These are phyloP conservation scores for Pseudopithomyces maydicus DNA, from an alignment of 2,329 filamentous ascomycete genomes.

Conservation along the genomic window DNA sequence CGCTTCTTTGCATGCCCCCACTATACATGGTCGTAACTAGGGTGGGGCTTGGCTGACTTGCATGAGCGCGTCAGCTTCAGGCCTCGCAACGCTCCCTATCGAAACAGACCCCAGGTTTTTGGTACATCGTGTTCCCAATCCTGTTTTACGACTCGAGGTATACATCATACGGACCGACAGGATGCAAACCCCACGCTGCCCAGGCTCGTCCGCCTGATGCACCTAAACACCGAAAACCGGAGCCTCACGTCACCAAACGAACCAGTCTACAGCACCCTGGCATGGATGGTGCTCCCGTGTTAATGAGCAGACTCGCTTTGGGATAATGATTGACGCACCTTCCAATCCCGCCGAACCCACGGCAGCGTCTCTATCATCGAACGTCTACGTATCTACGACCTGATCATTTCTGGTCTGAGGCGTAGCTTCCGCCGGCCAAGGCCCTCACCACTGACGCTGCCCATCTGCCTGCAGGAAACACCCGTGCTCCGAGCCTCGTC, in stretches of 20 bases:
- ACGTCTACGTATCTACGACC: neutral
- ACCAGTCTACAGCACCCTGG: neutral
- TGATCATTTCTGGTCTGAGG: neutral
- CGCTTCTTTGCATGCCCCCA: constrained; percentile 4
- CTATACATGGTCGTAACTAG: neutral
- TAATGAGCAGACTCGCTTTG: neutral
- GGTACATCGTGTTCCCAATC: neutral
- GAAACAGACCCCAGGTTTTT: neutral
- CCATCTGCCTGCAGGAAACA: neutral
- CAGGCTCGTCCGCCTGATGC: neutral
- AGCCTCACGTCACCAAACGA: neutral
- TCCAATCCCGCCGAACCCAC: neutral
- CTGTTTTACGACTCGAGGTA: neutral
- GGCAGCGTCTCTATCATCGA: neutral
- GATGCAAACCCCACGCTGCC: neutral
- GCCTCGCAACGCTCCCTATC: neutral
- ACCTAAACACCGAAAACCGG: neutral
- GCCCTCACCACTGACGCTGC: neutral
- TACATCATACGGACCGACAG: neutral
- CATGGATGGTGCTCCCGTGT: neutral
- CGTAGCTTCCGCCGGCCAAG: neutral
- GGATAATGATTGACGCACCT: neutral
- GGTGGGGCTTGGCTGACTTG: constrained; percentile 18
- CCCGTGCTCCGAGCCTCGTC: constrained; percentile 33
- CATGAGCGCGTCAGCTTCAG: constrained; percentile 12